These are phyloP conservation scores for Scheffersomyces ergatensis DNA, from an alignment of 805 yeast genomes.

Conservation along the genomic window DNA sequence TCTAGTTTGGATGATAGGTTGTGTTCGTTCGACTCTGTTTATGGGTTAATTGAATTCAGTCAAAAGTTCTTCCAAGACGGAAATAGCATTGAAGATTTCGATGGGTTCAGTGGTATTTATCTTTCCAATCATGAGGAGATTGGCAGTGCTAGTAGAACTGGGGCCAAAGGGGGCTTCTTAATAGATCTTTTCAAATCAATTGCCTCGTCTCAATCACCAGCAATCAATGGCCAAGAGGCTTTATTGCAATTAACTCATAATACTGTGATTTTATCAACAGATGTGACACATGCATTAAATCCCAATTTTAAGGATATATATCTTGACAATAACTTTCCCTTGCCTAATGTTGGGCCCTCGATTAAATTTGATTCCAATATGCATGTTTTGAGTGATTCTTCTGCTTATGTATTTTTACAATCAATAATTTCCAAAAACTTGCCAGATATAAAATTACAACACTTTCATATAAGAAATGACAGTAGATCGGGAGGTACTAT, in stretches of 20 bases:
- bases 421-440: slow-evolving; percentile 16
- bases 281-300: slow-evolving; percentile 42
- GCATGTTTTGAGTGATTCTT: slow-evolving; percentile 37
- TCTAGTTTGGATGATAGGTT: slow-evolving; percentile 41
- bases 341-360: slow-evolving; percentile 38
- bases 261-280: slow-evolving; percentile 37
- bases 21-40: slow-evolving; percentile 37
- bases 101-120: slow-evolving; percentile 29
- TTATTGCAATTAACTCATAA: slow-evolving; percentile 16
- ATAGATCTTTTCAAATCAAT: slow-evolving; percentile 5
- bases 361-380: slow-evolving; percentile 35
- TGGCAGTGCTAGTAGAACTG: slow-evolving; percentile 38
- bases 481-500: slow-evolving; percentile 42
- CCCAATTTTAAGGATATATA: slow-evolving; percentile 36
- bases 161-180: slow-evolving; percentile 36
- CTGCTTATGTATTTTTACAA: slow-evolving; percentile 23
- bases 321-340: slow-evolving; percentile 30
- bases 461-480: slow-evolving; percentile 40
- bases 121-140: slow-evolving; percentile 43
- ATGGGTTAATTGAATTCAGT: slow-evolving; percentile 25
- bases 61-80: slow-evolving; percentile 8
- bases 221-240: slow-evolving; percentile 6
- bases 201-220: neutral
- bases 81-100: slow-evolving; percentile 15
- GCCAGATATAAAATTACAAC: slow-evolving; percentile 27